Conservation (phyloP, 2,329 filamentous ascomycete species). For the Alternaria sp. region DNA sequence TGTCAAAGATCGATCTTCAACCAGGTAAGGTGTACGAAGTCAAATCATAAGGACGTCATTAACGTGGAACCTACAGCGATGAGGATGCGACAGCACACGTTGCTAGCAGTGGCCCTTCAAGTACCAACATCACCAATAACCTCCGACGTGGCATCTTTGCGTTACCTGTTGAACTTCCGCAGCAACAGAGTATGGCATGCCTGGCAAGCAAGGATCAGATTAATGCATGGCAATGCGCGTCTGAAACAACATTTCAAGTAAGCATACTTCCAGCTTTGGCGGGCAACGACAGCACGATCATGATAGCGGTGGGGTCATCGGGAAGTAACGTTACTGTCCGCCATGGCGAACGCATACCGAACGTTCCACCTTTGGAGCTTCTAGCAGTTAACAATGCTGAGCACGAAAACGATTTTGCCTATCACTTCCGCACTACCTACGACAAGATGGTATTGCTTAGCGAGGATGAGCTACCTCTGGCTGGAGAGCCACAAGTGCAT, state of each 20-base stretch:
- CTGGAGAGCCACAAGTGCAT: neutral
- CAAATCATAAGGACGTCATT: neutral
- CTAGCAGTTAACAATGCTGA: neutral
- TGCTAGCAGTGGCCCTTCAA: conserved; percentile 1
- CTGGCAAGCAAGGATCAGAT: conserved; percentile 32
- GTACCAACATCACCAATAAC: neutral
- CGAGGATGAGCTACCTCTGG: conserved; percentile 18
- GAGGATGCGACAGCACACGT: neutral
- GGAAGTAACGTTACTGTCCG: conserved; percentile 9
- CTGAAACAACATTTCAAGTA: conserved; percentile 23
- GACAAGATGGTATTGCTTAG: conserved; percentile 29
- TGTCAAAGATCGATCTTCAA: conserved; percentile 8
- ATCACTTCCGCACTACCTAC: conserved; percentile 32
- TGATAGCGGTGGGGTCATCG: conserved; percentile 20
- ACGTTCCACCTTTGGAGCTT: conserved; percentile 19
- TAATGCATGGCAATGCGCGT: conserved; percentile 33
- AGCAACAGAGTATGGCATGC: conserved; percentile 36
- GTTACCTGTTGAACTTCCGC: conserved; percentile 21
- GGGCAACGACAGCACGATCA: conserved; percentile 7
- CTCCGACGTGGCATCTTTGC: conserved; percentile 31
- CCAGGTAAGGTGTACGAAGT: conserved; percentile 9
- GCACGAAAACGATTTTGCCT: conserved; percentile 13
- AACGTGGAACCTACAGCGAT: neutral
- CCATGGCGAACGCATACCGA: conserved; percentile 29
- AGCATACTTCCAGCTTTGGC: conserved; percentile 23